Base-by-base conservation (phyloP, 2,329 filamentous ascomycete genomes). In the Nannizziopsis barbatae region DNA sequence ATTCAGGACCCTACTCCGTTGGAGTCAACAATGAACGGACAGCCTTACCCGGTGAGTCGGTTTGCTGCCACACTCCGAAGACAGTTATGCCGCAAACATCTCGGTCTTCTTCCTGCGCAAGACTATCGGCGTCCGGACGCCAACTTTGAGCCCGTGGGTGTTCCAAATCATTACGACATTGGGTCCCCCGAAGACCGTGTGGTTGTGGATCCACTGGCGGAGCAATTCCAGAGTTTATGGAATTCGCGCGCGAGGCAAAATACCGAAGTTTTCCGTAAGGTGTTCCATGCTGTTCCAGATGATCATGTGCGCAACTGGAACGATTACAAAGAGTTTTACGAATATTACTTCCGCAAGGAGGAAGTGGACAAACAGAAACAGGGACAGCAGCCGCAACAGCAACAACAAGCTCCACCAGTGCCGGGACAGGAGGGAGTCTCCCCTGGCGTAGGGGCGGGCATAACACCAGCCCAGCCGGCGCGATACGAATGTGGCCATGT, bases 31-130 rank as follows among this genome's bases (percentile, higher is more conserved):
- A 93, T 95, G 85, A 75, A 82, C 53, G 85, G 86, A 2, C 70
- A 74, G 17, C 79, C 79, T 0, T 94, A 76, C 70, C 75, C 73
- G 30, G 90, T 86, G 6, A 81, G 81, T 7, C 75, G 77, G 49
- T 89, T 90, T 60, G 88, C 88, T 1, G 72, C 86, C 4, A 86
- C 83, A 1, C 80, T 95, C 9, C 84, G 90, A 17, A 79, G 89
- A 32, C 80, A 88, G 62, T 78, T 95, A 53, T 95, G 86, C 79
- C 80, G 89, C 56, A 90, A 95, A 67, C 90, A 96, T 63, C 71
- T 95, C 10, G 90, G 90, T 1, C 73, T 95, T 2, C 66, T 95
- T 2, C 80, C 76, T 3, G 76, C 84, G 0, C 87, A 95, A 62
- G 72, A 81, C 14, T 73, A 83, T 51, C 77, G 87, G 49, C 68